Evolutionary conservation across 306 rosid species (phyloP).

Genomic region (Vigna trinervia): DNA sequence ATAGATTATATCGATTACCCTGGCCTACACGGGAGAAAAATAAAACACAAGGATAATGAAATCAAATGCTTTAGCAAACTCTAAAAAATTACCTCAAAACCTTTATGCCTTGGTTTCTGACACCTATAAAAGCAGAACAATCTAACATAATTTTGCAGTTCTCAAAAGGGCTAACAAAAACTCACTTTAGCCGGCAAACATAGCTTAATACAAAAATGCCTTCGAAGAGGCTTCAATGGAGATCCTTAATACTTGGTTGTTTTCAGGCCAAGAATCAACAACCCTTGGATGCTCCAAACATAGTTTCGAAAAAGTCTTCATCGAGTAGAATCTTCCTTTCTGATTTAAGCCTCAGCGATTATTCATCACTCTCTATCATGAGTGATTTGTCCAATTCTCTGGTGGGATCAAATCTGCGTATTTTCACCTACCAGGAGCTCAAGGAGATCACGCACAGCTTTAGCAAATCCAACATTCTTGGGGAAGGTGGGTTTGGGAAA

Average conservation of each 20-base stretch:
- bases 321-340: slow-evolving; percentile 73
- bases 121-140: slow-evolving; percentile 41
- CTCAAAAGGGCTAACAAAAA: slow-evolving; percentile 35
- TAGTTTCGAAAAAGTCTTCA: slow-evolving; percentile 47
- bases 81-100: slow-evolving; percentile 11
- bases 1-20: neutral
- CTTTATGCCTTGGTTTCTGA: slow-evolving; percentile 29
- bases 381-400: slow-evolving; percentile 82
- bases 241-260: slow-evolving; percentile 60
- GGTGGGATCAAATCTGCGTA: slow-evolving; percentile 78
- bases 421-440: slow-evolving; percentile 76
- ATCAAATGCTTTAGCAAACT: slow-evolving; percentile 37
- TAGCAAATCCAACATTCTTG: slow-evolving; percentile 64
- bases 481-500: slow-evolving; percentile 94
- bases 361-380: slow-evolving; percentile 67
- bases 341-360: slow-evolving; percentile 72
- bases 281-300: slow-evolving; percentile 41
- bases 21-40: slow-evolving; percentile 39
- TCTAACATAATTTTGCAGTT: slow-evolving; percentile 39
- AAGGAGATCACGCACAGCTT: slow-evolving; percentile 63
- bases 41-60: slow-evolving; percentile 10
- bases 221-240: slow-evolving; percentile 51
- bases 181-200: slow-evolving; percentile 23
- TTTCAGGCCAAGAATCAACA: slow-evolving; percentile 44
- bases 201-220: slow-evolving; percentile 47